Evolutionary conservation across 495 filamentous ascomycete species (phyloP).

Genomic region (Talaromyces wortmannii): DNA sequence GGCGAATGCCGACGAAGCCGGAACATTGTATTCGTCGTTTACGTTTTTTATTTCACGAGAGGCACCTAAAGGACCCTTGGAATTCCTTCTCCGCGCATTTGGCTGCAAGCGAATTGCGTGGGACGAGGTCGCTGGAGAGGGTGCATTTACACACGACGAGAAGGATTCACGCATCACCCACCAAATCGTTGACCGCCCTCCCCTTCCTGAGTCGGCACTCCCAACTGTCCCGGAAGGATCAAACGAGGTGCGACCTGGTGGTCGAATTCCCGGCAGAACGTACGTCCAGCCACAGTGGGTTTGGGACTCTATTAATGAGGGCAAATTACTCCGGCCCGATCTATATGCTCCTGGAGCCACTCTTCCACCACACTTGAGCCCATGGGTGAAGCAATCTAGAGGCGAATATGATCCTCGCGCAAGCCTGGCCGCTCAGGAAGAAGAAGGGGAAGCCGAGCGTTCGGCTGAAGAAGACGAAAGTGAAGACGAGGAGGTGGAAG

Average conservation of each 20-base stretch:
- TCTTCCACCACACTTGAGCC: slow-evolving; percentile 89
- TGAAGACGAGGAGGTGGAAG: slow-evolving; percentile 52
- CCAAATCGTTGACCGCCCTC: slow-evolving; percentile 87
- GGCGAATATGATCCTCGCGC: slow-evolving; percentile 85
- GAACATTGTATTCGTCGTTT: slow-evolving; percentile 73
- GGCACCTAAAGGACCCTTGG: slow-evolving; percentile 80
- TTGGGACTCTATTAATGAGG: slow-evolving; percentile 92
- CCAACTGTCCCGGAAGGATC: slow-evolving; percentile 49
- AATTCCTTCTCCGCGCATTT: slow-evolving; percentile 91
- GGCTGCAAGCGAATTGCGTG: slow-evolving; percentile 95
- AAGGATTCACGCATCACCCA: slow-evolving; percentile 84
- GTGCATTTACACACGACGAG: slow-evolving; percentile 86
- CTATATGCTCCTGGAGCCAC: slow-evolving; percentile 84
- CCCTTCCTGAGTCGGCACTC: slow-evolving; percentile 56
- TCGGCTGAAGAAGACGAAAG: slow-evolving; percentile 53
- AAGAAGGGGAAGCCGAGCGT: slow-evolving; percentile 73
- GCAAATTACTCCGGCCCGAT: slow-evolving; percentile 78
- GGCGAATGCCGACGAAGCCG: slow-evolving; percentile 43
- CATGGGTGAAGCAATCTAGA: slow-evolving; percentile 82
- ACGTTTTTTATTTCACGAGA: slow-evolving; percentile 93
- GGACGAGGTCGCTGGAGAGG: slow-evolving; percentile 83
- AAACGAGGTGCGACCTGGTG: slow-evolving; percentile 43
- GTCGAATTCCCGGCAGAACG: slow-evolving; percentile 76
- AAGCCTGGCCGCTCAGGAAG: slow-evolving; percentile 67
- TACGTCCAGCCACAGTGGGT: slow-evolving; percentile 98